phyloP scores from a whole-genome alignment of 306 rosid species.

The Luffa aegyptiaca region DNA sequence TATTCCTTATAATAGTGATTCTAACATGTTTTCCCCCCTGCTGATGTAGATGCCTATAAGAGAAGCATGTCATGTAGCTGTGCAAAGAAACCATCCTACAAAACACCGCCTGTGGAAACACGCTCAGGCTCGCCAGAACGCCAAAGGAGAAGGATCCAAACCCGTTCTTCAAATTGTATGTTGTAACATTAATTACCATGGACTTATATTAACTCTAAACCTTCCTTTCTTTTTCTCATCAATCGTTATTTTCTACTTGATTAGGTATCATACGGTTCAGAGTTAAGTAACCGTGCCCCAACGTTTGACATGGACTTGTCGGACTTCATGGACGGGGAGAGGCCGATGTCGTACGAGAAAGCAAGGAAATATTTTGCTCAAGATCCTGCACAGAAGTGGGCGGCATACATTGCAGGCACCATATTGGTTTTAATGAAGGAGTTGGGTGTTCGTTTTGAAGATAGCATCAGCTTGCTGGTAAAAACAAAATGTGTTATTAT shows the following conservation, averaged over 20 bases:
- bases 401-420: slow-evolving; percentile 87
- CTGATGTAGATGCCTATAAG: slow-evolving; percentile 72
- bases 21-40: background rate
- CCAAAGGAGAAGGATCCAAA: slow-evolving; percentile 44
- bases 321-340: slow-evolving; percentile 74
- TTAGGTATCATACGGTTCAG: slow-evolving; percentile 96
- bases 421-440: slow-evolving; percentile 89
- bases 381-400: slow-evolving; percentile 99
- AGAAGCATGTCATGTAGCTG: slow-evolving; percentile 96
- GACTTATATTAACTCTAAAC: background rate
- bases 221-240: background rate
- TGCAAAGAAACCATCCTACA: slow-evolving; percentile 71
- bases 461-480: slow-evolving; percentile 87
- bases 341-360: slow-evolving; percentile 61
- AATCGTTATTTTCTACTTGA: slow-evolving; percentile 15
- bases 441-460: slow-evolving; percentile 62
- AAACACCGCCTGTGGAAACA: slow-evolving; percentile 95
- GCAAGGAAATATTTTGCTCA: slow-evolving; percentile 72
- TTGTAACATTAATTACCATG: background rate
- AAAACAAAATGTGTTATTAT: background rate
- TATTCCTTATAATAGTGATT: background rate
- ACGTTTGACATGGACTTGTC: slow-evolving; percentile 92
- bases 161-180: slow-evolving; percentile 95
- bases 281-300: slow-evolving; percentile 83
- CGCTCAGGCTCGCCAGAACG: slow-evolving; percentile 80